Conservation (phyloP, 257 asterid species). For the Apocynum venetum region DNA sequence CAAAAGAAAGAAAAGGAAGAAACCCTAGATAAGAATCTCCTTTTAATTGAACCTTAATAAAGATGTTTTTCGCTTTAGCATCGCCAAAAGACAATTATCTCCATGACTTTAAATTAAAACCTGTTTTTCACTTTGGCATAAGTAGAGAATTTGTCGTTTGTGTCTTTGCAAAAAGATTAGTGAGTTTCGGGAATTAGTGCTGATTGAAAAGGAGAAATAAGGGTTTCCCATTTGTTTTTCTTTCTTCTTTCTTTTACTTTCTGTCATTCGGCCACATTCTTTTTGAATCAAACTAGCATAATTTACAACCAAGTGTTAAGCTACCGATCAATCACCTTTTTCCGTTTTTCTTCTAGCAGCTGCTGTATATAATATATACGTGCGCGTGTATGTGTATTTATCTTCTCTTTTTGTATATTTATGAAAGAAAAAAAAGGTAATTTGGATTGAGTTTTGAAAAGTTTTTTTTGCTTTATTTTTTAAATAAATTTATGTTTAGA, state of each 20-base stretch:
- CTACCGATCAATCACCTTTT: not conserved
- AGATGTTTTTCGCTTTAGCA: constrained; percentile 36
- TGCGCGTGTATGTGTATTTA: no score
- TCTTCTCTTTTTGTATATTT: no score
- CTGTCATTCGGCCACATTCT: not conserved
- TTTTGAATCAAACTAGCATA: not conserved
- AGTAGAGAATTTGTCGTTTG: constrained; percentile 46
- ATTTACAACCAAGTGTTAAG: not conserved
- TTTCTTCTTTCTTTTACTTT: not conserved
- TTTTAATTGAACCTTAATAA: constrained; percentile 25
- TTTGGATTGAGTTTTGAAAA: no score
- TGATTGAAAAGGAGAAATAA: constrained; percentile 22
- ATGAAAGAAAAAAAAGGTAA: no score
- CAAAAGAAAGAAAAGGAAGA: constrained; percentile 7
- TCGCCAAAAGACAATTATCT: constrained; percentile 40
- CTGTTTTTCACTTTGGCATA: constrained; percentile 25
- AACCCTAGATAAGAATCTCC: constrained; percentile 30
- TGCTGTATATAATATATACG: no score
- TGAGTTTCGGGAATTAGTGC: constrained; percentile 28
- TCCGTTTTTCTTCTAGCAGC: not conserved
- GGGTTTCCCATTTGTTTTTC: constrained; percentile 8
- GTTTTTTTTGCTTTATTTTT: no score
- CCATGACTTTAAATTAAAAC: constrained; percentile 37
- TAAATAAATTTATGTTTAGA: no score
- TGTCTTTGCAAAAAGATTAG: constrained; percentile 30